Percentiles rank a stretch among this genome's conserved stretches.
Evolutionary conservation across 495 filamentous ascomycete species (phyloP).

Genomic region (Cercophora scortea): DNA sequence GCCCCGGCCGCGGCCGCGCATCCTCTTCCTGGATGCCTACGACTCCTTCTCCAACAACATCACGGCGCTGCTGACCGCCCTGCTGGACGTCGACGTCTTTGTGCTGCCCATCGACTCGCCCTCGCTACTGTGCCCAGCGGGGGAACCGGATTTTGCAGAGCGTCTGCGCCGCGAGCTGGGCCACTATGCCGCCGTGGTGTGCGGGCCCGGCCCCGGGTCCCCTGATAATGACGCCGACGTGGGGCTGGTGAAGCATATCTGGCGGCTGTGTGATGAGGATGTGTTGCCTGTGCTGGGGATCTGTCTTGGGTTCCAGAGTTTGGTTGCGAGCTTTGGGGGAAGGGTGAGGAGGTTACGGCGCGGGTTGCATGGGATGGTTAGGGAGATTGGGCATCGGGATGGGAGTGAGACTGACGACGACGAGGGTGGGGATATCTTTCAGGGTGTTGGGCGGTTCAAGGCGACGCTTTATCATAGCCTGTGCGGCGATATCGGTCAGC

Average conservation of each 20-base stretch:
- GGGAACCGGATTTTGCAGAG: background rate
- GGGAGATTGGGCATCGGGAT: conserved; percentile 46
- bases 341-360: conserved; percentile 52
- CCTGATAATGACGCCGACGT: conserved; percentile 55
- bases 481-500: conserved; percentile 52
- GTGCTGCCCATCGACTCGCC: conserved; percentile 64
- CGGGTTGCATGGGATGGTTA: conserved; percentile 76
- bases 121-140: conserved; percentile 14
- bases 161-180: conserved; percentile 32
- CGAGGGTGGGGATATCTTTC: conserved; percentile 32
- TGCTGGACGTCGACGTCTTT: conserved; percentile 56
- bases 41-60: conserved; percentile 97
- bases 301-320: conserved; percentile 85
- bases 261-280: conserved; percentile 52
- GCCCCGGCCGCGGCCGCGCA: too few relatives aligned
- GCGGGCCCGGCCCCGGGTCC: conserved; percentile 72
- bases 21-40: conserved; percentile 88
- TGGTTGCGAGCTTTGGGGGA: conserved; percentile 61
- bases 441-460: conserved; percentile 45
- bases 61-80: conserved; percentile 62
- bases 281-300: conserved; percentile 76
- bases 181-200: conserved; percentile 66
- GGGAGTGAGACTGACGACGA: background rate
- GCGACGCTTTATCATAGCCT: conserved; percentile 89
- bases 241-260: conserved; percentile 71